Evolutionary conservation across 306 rosid genomes (phyloP).

Genomic region (Rosa multiflora): DNA sequence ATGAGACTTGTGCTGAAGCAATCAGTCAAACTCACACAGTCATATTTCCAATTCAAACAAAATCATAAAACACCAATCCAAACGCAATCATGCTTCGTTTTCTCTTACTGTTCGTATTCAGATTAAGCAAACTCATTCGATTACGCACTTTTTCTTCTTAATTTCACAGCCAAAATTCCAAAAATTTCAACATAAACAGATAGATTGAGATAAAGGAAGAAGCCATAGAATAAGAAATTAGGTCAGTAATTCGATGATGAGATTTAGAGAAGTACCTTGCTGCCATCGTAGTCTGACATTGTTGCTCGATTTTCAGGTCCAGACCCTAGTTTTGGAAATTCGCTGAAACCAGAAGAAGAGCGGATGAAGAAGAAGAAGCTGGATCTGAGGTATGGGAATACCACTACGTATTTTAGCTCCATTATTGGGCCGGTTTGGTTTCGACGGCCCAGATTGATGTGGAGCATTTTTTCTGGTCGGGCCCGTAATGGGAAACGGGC

Average conservation of each 20-base stretch:
- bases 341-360: slow-evolving; percentile 9
- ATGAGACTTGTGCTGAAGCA: slow-evolving; percentile 46
- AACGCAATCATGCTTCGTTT: not conserved
- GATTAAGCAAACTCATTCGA: not conserved
- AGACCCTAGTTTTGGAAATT: slow-evolving; percentile 23
- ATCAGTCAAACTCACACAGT: slow-evolving; percentile 21
- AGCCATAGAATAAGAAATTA: not conserved
- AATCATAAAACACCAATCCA: not conserved
- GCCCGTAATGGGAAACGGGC: not conserved
- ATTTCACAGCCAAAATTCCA: not conserved
- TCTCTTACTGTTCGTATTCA: not conserved
- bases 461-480: not conserved
- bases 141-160: not conserved
- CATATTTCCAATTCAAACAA: slow-evolving; percentile 11
- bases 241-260: not conserved
- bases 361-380: not conserved
- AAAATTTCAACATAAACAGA: not conserved
- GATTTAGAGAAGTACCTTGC: slow-evolving; percentile 27
- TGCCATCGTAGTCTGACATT: slow-evolving; percentile 54
- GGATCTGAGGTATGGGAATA: not conserved
- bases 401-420: not conserved
- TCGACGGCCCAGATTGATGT: not conserved
- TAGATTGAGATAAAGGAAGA: not conserved
- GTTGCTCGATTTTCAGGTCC: slow-evolving; percentile 38
- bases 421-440: not conserved